Conservation (phyloP, 2,329 filamentous ascomycete genomes). For the Fusarium algeriense region DNA sequence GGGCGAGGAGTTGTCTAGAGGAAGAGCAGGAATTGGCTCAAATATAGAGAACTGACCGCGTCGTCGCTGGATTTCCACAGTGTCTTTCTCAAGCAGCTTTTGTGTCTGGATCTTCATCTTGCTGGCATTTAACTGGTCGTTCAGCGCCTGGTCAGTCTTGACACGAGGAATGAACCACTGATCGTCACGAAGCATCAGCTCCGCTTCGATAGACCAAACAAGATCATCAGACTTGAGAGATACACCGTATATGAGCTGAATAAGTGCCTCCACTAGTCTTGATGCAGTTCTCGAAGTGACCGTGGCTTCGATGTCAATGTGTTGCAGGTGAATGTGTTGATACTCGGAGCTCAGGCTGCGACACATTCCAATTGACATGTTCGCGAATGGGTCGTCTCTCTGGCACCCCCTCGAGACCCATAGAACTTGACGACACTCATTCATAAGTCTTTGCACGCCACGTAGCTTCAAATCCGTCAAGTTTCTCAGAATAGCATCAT, state of each 20-base stretch:
- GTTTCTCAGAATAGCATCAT: conserved; percentile 9
- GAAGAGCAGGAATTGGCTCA: background rate
- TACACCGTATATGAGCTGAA: background rate
- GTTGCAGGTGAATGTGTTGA: conserved; percentile 14
- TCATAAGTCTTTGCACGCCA: conserved; percentile 7
- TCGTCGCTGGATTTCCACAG: background rate
- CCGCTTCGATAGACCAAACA: background rate
- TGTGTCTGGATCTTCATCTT: background rate
- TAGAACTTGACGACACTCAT: background rate
- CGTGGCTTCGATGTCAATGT: conserved; percentile 3
- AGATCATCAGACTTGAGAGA: background rate
- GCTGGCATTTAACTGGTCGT: conserved; percentile 1
- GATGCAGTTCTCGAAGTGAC: background rate
- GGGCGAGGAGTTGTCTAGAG: background rate
- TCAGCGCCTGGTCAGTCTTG: background rate
- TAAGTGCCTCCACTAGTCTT: background rate
- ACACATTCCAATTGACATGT: conserved; percentile 20
- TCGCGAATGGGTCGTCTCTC: conserved; percentile 3
- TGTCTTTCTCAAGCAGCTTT: background rate
- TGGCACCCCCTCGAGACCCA: conserved; percentile 15
- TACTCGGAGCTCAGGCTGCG: conserved; percentile 14
- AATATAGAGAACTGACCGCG: background rate
- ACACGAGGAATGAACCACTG: conserved; percentile 2
- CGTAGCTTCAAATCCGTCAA: conserved; percentile 2
- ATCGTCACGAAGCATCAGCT: background rate